A percentile compares a stretch with the other conserved stretches of the same genome.
These are phyloP conservation scores for Sporothrix mexicana DNA, from an alignment of 2,329 filamentous ascomycete species.

Conservation along the genomic window DNA sequence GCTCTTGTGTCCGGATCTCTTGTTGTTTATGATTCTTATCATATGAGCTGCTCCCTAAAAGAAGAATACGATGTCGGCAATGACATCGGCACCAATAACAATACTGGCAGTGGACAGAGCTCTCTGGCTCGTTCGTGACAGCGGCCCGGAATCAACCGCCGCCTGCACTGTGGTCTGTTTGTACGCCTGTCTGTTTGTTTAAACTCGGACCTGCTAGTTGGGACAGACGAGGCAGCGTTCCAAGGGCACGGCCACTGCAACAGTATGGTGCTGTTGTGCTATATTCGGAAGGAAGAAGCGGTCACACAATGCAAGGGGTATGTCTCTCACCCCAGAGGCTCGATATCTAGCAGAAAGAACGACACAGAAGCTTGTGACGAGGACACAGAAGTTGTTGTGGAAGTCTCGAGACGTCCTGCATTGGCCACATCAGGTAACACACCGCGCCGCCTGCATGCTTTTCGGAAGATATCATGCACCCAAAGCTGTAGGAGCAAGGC, in stretches of 20 bases:
- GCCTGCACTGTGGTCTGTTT: neutral
- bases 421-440: conserved; percentile 18
- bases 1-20: neutral
- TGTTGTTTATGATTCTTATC: neutral
- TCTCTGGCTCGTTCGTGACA: neutral
- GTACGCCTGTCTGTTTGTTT: neutral
- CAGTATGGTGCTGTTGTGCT: neutral
- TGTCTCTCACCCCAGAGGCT: neutral
- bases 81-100: neutral
- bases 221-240: conserved; percentile 3
- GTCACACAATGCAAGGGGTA: conserved; percentile 13
- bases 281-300: neutral
- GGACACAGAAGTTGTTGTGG: neutral
- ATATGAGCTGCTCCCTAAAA: neutral
- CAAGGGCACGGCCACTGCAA: neutral
- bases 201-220: neutral
- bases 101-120: neutral
- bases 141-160: conserved; percentile 3
- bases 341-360: neutral
- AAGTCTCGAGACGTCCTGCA: conserved; percentile 6
- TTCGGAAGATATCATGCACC: conserved; percentile 24
- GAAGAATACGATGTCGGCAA: neutral
- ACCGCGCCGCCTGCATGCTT: conserved; percentile 26
- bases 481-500: conserved; percentile 22
- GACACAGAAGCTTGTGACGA: neutral